These are phyloP conservation scores for Chaetomium cochliodes DNA, from an alignment of 495 filamentous ascomycete species.

Conservation along the genomic window DNA sequence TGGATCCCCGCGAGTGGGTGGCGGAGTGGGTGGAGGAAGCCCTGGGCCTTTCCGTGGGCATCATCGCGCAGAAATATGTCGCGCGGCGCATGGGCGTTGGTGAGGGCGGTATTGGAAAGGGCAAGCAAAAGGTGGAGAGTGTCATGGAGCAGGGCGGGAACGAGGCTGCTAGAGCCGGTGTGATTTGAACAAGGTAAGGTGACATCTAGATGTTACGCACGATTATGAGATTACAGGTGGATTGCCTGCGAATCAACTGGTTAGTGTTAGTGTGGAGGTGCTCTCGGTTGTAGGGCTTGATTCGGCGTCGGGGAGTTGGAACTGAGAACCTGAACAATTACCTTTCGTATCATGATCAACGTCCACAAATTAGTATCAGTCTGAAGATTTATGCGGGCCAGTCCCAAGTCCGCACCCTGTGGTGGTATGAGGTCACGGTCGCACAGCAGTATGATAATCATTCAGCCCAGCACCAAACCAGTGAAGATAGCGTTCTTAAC, in stretches of 20 bases:
- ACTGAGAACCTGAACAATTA: no score
- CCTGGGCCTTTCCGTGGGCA: constrained; percentile 72
- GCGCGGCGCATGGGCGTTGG: constrained; percentile 94
- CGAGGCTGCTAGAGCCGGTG: constrained; percentile 73
- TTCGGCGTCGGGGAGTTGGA: constrained; percentile 9
- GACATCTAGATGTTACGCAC: background rate
- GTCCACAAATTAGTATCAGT: no score
- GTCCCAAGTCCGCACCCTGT: no score
- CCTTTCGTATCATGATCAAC: no score
- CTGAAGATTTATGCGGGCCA: no score
- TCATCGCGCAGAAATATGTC: constrained; percentile 95
- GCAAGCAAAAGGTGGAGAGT: constrained; percentile 72
- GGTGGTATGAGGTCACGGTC: no score
- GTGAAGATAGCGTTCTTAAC: no score
- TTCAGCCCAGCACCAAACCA: no score
- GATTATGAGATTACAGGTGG: background rate
- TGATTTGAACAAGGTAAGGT: constrained; percentile 33
- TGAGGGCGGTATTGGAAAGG: constrained; percentile 75
- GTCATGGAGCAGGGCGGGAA: constrained; percentile 71
- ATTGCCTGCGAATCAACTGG: background rate
- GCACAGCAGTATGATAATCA: no score
- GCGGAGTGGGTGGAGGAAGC: constrained; percentile 95
- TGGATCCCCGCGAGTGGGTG: constrained; percentile 95
- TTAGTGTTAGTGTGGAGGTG: background rate
- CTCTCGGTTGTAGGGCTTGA: background rate